Conservation (phyloP, 2,329 filamentous ascomycete species). For the Drechslerella dactyloides region DNA sequence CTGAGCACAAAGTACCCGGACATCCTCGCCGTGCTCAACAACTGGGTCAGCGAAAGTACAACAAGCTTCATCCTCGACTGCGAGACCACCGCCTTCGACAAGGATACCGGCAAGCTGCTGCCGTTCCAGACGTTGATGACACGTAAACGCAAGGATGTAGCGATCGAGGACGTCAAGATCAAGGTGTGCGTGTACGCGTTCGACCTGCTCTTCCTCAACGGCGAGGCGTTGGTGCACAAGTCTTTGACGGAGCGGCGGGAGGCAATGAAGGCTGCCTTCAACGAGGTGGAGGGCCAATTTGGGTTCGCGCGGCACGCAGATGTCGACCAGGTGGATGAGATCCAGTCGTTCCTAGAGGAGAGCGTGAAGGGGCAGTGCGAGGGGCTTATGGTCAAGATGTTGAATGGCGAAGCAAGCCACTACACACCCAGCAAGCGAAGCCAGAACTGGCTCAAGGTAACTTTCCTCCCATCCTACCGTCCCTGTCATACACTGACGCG, state of each 20-base stretch:
- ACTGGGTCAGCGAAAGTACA: constrained; percentile 87
- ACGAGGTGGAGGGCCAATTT: constrained; percentile 85
- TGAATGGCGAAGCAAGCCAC: constrained; percentile 87
- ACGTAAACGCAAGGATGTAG: constrained; percentile 95
- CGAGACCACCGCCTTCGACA: constrained; percentile 96
- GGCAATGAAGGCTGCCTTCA: constrained; percentile 75
- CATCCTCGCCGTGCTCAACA: constrained; percentile 82
- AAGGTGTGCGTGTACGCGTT: constrained; percentile 98
- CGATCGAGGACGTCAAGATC: constrained; percentile 91
- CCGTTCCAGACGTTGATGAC: constrained; percentile 99
- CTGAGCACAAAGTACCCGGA: constrained; percentile 97
- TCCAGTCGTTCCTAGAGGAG: constrained; percentile 89
- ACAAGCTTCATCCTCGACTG: constrained; percentile 98
- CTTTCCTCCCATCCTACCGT: constrained; percentile 35
- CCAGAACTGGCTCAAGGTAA: constrained; percentile 95
- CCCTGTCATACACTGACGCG: constrained; percentile 42
- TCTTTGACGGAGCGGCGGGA: constrained; percentile 81
- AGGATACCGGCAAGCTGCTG: constrained; percentile 90
- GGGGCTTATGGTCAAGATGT: constrained; percentile 99
- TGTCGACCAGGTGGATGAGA: constrained; percentile 87
- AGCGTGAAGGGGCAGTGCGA: constrained; percentile 95
- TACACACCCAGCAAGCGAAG: constrained; percentile 96
- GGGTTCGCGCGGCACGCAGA: constrained; percentile 85
- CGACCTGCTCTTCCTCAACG: constrained; percentile 91
- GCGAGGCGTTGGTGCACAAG: constrained; percentile 83